Conservation (phyloP, 2,329 filamentous ascomycete genomes). For the Chaetomium globosum region DNA sequence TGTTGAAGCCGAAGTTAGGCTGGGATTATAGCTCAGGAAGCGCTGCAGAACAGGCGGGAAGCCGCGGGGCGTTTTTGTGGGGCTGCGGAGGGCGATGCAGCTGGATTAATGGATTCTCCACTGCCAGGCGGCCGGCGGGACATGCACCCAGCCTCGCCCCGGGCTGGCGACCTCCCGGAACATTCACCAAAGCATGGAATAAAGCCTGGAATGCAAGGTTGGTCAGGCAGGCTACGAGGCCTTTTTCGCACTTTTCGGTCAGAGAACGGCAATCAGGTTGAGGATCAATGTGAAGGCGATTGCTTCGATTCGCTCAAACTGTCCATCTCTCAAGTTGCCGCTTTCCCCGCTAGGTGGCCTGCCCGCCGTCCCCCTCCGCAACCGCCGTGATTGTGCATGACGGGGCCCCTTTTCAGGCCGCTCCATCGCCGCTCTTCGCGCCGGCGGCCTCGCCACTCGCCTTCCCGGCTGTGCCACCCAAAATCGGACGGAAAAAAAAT, state of each 20-base stretch:
- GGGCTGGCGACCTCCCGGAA: conserved; percentile 12
- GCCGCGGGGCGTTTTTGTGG: conserved; percentile 23
- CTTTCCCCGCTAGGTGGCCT: not conserved
- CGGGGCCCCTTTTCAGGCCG: not conserved
- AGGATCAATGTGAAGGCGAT: not conserved
- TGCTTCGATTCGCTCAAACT: not conserved
- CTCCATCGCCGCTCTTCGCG: not conserved
- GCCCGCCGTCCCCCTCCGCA: not conserved
- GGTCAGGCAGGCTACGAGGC: not conserved
- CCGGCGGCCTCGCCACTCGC: conserved; percentile 18
- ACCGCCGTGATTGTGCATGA: conserved; percentile 17
- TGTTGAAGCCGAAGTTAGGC: conserved; percentile 17
- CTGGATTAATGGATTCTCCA: conserved; percentile 15
- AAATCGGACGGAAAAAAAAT: not conserved
- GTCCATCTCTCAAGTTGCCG: not conserved
- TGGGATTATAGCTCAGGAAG: conserved; percentile 19
- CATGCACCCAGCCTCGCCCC: conserved; percentile 16
- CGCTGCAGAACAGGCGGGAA: conserved; percentile 8
- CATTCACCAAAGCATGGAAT: not conserved
- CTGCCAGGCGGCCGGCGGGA: conserved; percentile 6
- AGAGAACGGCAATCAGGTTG: not conserved
- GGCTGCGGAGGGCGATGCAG: conserved; percentile 9
- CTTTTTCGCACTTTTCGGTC: not conserved
- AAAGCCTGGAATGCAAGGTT: conserved; percentile 9
- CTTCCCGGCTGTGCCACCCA: not conserved